phyloP scores from a whole-genome alignment of 257 asterid genomes.

The Fraxinus excelsior region DNA sequence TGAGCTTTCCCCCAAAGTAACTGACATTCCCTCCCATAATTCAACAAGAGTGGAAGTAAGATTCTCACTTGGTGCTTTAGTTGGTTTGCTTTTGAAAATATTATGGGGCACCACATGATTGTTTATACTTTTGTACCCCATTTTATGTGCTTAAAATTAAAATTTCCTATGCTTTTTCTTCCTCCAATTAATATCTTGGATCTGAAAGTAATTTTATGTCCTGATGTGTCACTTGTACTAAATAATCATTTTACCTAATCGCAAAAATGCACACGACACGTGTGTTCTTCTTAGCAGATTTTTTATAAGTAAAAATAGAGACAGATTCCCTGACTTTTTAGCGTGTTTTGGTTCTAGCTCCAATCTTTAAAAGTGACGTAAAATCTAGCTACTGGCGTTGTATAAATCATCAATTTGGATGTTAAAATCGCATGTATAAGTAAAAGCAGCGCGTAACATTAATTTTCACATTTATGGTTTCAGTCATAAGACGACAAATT shows the following conservation, averaged over 20 bases:
- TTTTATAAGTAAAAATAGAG: background rate
- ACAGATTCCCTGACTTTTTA: too few species aligned
- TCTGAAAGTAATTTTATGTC: constrained; percentile 43
- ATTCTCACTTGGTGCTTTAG: constrained; percentile 31
- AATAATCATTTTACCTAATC: constrained; percentile 17
- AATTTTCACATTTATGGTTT: too few species aligned
- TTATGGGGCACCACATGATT: constrained; percentile 31
- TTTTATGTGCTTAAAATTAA: constrained; percentile 14
- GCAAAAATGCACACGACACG: constrained; percentile 1
- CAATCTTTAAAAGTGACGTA: background rate
- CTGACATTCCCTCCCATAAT: constrained; percentile 56
- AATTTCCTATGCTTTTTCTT: background rate
- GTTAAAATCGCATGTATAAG: too few species aligned
- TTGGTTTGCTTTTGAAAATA: constrained; percentile 40
- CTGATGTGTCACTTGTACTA: constrained; percentile 25
- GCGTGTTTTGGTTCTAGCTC: background rate
- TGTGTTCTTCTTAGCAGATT: background rate
- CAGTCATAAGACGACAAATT: too few species aligned
- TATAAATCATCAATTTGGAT: too few species aligned
- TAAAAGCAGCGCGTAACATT: too few species aligned
- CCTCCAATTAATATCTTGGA: constrained; percentile 36
- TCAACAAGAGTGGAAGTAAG: constrained; percentile 38
- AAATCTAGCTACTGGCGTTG: too few species aligned
- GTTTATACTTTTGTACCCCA: constrained; percentile 28
- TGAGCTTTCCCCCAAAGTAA: constrained; percentile 46